These are phyloP conservation scores for Metschnikowia corniflorae DNA, from an alignment of 805 yeast genomes.

Conservation along the genomic window DNA sequence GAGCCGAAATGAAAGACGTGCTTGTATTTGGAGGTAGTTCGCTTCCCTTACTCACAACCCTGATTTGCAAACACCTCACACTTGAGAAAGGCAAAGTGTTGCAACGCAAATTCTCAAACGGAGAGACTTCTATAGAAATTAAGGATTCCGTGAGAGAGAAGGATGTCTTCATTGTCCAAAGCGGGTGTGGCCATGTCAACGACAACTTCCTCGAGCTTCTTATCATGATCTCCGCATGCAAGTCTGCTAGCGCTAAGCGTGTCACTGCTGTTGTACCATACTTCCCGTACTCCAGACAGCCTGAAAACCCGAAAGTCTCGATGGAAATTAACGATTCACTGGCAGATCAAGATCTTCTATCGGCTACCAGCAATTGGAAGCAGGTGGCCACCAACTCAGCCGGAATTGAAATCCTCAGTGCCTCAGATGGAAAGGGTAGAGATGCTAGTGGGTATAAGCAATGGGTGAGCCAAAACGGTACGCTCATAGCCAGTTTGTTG, in stretches of 20 bases:
- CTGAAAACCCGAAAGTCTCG: slow-evolving; percentile 65
- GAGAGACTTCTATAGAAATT: slow-evolving; percentile 87
- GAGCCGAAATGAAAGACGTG: slow-evolving; percentile 68
- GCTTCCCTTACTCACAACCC: slow-evolving; percentile 71
- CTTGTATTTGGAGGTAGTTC: slow-evolving; percentile 89
- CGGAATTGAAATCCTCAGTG: slow-evolving; percentile 28
- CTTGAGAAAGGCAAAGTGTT: slow-evolving; percentile 65
- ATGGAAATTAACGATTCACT: slow-evolving; percentile 16
- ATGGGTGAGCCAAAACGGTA: slow-evolving; percentile 96
- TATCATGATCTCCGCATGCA: slow-evolving; percentile 87
- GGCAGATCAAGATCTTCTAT: slow-evolving; percentile 12
- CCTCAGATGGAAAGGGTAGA: slow-evolving; percentile 35
- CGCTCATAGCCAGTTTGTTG: slow-evolving; percentile 80
- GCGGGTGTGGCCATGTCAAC: slow-evolving; percentile 85
- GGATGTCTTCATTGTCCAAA: slow-evolving; percentile 88
- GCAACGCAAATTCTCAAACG: slow-evolving; percentile 71
- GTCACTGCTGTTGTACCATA: slow-evolving; percentile 91
- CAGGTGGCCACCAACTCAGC: slow-evolving; percentile 33
- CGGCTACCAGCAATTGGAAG: slow-evolving; percentile 17
- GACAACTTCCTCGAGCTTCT: slow-evolving; percentile 81
- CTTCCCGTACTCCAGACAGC: slow-evolving; percentile 94
- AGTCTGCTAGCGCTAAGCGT: slow-evolving; percentile 82
- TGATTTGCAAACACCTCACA: slow-evolving; percentile 76
- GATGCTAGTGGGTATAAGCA: slow-evolving; percentile 74
- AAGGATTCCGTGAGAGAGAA: slow-evolving; percentile 91